Percentiles rank a stretch among this genome's conserved stretches.
Evolutionary conservation across 2,329 filamentous ascomycete species (phyloP).

Genomic region (Sclerotinia spermophila): DNA sequence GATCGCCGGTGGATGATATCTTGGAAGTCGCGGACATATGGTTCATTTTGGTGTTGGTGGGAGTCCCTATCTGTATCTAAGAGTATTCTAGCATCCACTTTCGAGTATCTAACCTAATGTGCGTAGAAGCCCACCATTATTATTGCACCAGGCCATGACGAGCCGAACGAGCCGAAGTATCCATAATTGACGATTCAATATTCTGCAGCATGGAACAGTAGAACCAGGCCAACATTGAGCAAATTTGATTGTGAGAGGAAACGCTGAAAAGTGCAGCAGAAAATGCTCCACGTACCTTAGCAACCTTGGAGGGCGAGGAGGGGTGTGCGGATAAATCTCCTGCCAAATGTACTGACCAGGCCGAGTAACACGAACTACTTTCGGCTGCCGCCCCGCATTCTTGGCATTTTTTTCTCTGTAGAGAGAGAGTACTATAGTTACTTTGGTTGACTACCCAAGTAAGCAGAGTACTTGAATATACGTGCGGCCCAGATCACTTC

Average conservation of each 20-base stretch:
- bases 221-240: neutral
- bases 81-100: neutral
- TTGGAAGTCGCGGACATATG: neutral
- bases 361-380: neutral
- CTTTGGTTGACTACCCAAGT: neutral
- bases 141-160: neutral
- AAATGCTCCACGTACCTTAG: neutral
- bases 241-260: too few relatives aligned
- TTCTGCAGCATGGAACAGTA: neutral
- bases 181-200: neutral
- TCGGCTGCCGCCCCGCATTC: neutral
- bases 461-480: neutral
- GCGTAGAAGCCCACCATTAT: neutral
- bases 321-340: neutral
- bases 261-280: neutral
- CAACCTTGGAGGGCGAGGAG: neutral
- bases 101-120: neutral
- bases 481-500: neutral
- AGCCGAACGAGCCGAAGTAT: neutral
- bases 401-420: neutral
- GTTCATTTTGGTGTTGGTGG: neutral
- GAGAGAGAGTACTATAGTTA: neutral
- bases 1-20: neutral
- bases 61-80: neutral
- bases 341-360: neutral